phyloP scores from a whole-genome alignment of 495 filamentous ascomycete genomes.

The Aspergillus diversus region DNA sequence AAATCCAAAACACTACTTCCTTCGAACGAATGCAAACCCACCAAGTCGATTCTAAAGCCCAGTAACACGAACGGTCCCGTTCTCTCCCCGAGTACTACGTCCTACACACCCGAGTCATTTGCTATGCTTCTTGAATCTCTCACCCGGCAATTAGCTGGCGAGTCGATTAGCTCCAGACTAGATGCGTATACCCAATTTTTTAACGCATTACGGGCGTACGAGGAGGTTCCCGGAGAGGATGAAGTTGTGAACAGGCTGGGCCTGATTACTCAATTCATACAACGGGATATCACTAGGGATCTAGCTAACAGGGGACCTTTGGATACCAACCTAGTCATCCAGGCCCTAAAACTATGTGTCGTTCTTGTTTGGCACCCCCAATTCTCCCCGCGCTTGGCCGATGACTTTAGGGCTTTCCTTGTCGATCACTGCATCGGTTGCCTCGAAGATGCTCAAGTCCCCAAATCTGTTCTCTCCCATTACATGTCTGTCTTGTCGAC shows the following conservation, averaged over 20 bases:
- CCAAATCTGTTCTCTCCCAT: conserved; percentile 77
- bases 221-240: conserved; percentile 70
- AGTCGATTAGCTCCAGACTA: conserved; percentile 67
- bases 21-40: conserved; percentile 66
- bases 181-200: conserved; percentile 85
- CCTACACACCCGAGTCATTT: conserved; percentile 48
- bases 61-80: conserved; percentile 49
- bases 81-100: conserved; percentile 40
- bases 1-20: conserved; percentile 53
- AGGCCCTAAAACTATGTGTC: conserved; percentile 73
- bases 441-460: conserved; percentile 62
- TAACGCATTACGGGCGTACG: conserved; percentile 74
- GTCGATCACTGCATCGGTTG: conserved; percentile 75
- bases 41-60: conserved; percentile 87
- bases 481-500: conserved; percentile 76
- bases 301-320: conserved; percentile 39
- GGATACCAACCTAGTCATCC: conserved; percentile 67
- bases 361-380: conserved; percentile 71
- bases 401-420: conserved; percentile 78
- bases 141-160: conserved; percentile 73
- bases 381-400: conserved; percentile 64
- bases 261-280: conserved; percentile 74
- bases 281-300: conserved; percentile 66
- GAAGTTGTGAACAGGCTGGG: conserved; percentile 75
- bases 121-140: conserved; percentile 82